phyloP scores from a whole-genome alignment of 257 asterid species.

The Fraxinus excelsior region DNA sequence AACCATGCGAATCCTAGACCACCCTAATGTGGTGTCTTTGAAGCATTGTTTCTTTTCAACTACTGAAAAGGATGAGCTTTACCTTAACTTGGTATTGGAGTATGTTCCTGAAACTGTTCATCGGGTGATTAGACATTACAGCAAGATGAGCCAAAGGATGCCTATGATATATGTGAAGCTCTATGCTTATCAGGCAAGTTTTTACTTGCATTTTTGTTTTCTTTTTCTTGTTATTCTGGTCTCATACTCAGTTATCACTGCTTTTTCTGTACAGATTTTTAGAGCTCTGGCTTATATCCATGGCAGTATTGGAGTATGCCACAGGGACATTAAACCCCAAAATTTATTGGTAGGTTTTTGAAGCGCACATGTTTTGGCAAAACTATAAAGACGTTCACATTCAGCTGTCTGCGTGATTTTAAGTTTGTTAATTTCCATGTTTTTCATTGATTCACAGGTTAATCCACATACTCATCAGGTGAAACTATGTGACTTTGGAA shows the following conservation, averaged over 20 bases:
- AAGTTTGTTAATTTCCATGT: not conserved
- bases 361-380: not conserved
- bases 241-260: not conserved
- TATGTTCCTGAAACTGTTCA: constrained; percentile 86
- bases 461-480: constrained; percentile 93
- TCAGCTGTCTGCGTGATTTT: not conserved
- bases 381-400: not conserved
- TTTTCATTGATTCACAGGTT: constrained; percentile 47
- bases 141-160: constrained; percentile 80
- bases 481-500: constrained; percentile 92
- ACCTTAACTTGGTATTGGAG: constrained; percentile 82
- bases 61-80: constrained; percentile 75
- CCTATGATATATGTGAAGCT: constrained; percentile 79
- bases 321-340: constrained; percentile 88
- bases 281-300: constrained; percentile 76
- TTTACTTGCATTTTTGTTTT: not conserved
- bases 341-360: constrained; percentile 62
- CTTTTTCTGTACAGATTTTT: constrained; percentile 50
- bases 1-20: constrained; percentile 82
- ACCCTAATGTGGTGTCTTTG: constrained; percentile 72
- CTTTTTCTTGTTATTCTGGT: not conserved
- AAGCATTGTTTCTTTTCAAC: constrained; percentile 84
- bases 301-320: constrained; percentile 84
- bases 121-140: constrained; percentile 80
- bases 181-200: constrained; percentile 70